Base-by-base conservation (phyloP, 2,329 filamentous ascomycete genomes). In the Scolecobasidium constrictum region DNA sequence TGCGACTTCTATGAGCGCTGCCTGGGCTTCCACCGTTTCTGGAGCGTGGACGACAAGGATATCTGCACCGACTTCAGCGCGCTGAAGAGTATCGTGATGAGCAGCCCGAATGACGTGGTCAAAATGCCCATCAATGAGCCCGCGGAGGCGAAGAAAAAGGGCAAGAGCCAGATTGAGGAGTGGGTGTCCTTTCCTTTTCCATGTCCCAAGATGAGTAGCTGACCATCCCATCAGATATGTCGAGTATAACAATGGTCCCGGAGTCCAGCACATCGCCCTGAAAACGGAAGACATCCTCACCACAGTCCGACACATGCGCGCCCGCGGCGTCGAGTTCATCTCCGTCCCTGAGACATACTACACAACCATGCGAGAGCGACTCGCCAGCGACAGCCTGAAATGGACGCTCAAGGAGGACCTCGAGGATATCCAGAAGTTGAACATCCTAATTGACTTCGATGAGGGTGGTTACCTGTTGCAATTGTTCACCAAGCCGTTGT, bases 81-180 rank as follows among this genome's bases (percentile, higher is more conserved):
- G 7, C 72, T 95, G 38, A 86, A 81, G 65, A 85, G 78, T 56
- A 80, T 95, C 55, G 90, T 95, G 57, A 94, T 95, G 87, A 77
- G 83, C 34, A 86, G 81, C 4, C 78, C 79, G 47, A 86, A 88
- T 67, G 83, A 90, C 45, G 62, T 83, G 4, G 86, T 95, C 64
- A 95, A 95, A 68, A 95, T 95, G 87, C 90, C 90, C 55, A 94
- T 96, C 74, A 95, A 95, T 69, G 88, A 95, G 67, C 90, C 90
- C 2, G 90, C 90, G 1, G 69, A 76, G 1, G 90, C 88, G 46
- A 92, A 92, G 68, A 90, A 86, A 65, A 92, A 93, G 68, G 90
- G 86, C 65, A 85, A 86, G 63, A 86, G 80, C 9, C 90, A 96
- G 66, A 95, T 96, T 53, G 88, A 95, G 62, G 90, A 95, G 45